A percentile compares a stretch with the other conserved stretches of the same genome.
Conservation (phyloP, 441 rosid genomes). For the Syzygium malaccense region DNA sequence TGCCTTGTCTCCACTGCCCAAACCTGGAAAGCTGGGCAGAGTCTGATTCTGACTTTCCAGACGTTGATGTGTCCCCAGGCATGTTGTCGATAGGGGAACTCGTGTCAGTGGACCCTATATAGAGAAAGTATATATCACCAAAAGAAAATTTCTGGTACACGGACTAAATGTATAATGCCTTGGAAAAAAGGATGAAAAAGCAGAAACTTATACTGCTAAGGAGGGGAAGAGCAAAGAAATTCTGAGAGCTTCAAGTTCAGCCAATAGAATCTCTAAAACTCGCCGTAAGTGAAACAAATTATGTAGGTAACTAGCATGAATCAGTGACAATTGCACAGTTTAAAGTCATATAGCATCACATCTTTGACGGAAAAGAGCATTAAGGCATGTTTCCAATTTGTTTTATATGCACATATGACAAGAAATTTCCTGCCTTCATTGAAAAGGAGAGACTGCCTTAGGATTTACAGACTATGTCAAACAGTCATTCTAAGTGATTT, state of each 20-base stretch:
- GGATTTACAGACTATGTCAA: neutral
- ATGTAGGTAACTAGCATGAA: neutral
- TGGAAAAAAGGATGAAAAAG: neutral
- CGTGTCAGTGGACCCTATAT: slow-evolving; percentile 12
- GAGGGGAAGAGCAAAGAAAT: neutral
- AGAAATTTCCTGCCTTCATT: neutral
- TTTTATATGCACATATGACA: neutral
- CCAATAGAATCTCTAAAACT: neutral
- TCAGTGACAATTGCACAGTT: neutral
- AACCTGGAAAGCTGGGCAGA: slow-evolving; percentile 2
- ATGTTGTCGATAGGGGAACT: slow-evolving; percentile 10
- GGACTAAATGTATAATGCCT: neutral
- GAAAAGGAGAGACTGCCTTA: neutral
- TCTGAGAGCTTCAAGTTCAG: neutral
- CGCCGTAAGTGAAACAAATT: neutral
- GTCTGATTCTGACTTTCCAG: slow-evolving; percentile 12
- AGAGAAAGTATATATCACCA: neutral
- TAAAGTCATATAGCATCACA: neutral
- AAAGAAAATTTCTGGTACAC: neutral
- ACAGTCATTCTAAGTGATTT: neutral
- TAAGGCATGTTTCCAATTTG: neutral
- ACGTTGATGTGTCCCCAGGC: slow-evolving; percentile 18
- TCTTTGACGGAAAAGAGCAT: neutral
- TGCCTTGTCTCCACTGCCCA: slow-evolving; percentile 1
- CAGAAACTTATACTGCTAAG: neutral